Base-by-base conservation (phyloP, 2,329 filamentous ascomycete genomes). In the Arthrobotrys iridis region DNA sequence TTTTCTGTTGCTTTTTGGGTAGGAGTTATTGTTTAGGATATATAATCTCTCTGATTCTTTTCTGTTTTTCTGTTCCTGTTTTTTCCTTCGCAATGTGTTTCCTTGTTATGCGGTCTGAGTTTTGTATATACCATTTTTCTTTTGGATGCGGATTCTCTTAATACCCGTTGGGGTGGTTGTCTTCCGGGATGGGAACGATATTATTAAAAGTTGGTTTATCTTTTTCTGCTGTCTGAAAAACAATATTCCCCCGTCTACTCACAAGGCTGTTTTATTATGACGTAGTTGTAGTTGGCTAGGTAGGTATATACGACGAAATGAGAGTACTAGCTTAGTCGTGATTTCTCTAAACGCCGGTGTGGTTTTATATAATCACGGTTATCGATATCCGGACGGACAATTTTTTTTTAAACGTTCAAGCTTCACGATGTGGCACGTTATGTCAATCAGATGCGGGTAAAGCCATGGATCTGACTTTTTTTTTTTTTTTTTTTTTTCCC, bases 101-200 rank as follows among this genome's bases (percentile, higher is more conserved):
- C 41, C 20, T 43, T 55, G 20, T 48, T 43, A 64, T 64, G 60
- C 60, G 60, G 45, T 24, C 10, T 52, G 43, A 40, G 18, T 40
- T 58, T 58, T 67, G 22, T 67, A 58, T 55, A 67, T 67, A 67
- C 48, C 46, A 45, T 43, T 33, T 33, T 5, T 4, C 10, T 33
- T 33, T 33, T 43, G 60, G 60, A 65, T 52, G 45, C 60, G 59
- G 20, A n/a, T 26, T 46, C n/a, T 46, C 57, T 45, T 63, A 63
- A 41, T 52, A 52, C 28, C 62, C 45, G 15, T 50, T 46, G 43
- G 24, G 10, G 6, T 52, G 18, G 30, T n/a, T 52, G 15, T 50
- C 11, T 45, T 4, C 7, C 10, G 22, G 55, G 24, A 59, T 28
- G 40, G 15, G 22, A 35, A 22, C n/a, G 24, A 18, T 15, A n/a